These are phyloP conservation scores for Zhuliangozyma blackwelliae DNA, from an alignment of 1,139 yeast species.

Conservation along the genomic window DNA sequence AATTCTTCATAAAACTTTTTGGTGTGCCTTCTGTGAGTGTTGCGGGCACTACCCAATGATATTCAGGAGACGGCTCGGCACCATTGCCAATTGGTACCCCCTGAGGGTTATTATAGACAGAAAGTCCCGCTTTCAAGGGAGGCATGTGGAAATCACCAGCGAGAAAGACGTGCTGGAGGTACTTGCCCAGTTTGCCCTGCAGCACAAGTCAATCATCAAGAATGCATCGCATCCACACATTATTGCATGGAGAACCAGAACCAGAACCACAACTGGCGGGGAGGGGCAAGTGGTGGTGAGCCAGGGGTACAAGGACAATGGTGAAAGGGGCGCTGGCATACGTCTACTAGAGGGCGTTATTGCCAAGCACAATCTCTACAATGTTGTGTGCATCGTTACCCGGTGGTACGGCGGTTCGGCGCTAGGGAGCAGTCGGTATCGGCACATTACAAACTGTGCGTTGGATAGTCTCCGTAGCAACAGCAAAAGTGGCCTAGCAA, in stretches of 20 bases:
- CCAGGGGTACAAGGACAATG: conserved; percentile 59
- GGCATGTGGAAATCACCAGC: conserved; percentile 36
- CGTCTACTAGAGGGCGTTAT: conserved; percentile 47
- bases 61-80: background rate
- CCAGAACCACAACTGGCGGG: too few relatives aligned
- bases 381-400: conserved; percentile 58
- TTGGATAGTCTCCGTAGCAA: conserved; percentile 40
- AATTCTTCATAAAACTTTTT: background rate
- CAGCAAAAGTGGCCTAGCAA: too few relatives aligned
- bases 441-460: conserved; percentile 55
- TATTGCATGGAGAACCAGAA: conserved; percentile 65
- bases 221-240: conserved; percentile 65
- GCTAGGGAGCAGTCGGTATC: conserved; percentile 59
- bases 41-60: background rate
- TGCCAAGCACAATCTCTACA: conserved; percentile 41
- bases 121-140: conserved; percentile 62
- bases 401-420: conserved; percentile 75
- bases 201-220: conserved; percentile 37
- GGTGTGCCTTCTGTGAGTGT: background rate
- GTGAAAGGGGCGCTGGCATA: conserved; percentile 64
- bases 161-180: conserved; percentile 36
- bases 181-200: conserved; percentile 29
- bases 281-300: conserved; percentile 17
- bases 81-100: conserved; percentile 22
- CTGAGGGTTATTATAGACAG: conserved; percentile 32